phyloP scores from a whole-genome alignment of 2,329 filamentous ascomycete species.

The Monosporascus sp. region DNA sequence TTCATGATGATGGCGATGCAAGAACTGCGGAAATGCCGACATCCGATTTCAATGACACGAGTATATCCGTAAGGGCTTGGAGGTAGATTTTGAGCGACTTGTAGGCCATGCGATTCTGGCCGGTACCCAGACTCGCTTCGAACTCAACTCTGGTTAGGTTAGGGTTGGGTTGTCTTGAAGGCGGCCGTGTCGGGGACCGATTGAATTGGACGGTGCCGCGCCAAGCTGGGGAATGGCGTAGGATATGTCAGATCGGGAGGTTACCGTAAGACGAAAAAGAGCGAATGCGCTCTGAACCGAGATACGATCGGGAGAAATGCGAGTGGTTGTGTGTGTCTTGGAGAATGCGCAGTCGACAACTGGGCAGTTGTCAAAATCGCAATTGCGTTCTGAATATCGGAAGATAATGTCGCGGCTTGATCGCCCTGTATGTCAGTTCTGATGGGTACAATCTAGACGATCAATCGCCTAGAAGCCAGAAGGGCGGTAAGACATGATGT shows the following conservation, averaged over 20 bases:
- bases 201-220: no score
- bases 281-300: neutral
- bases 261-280: neutral
- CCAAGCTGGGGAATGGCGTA: neutral
- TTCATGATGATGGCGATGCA: constrained; percentile 20
- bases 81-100: neutral
- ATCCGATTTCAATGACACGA: constrained; percentile 6
- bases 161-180: neutral
- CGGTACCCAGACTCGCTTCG: neutral
- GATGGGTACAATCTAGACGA: constrained; percentile 20
- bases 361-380: no score
- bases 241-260: neutral
- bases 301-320: neutral
- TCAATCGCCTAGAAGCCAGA: constrained; percentile 19
- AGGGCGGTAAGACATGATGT: constrained; percentile 19
- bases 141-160: neutral
- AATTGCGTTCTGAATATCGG: constrained; percentile 1
- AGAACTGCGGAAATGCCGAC: neutral
- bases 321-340: no score
- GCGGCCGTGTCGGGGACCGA: no score
- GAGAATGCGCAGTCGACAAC: no score
- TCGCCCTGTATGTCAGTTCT: constrained; percentile 12
- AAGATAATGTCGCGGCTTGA: neutral
- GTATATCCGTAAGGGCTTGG: neutral
- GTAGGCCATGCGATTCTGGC: neutral